Evolutionary conservation across 345 rosid genomes (phyloP).

Genomic region (Jatropha curcas): DNA sequence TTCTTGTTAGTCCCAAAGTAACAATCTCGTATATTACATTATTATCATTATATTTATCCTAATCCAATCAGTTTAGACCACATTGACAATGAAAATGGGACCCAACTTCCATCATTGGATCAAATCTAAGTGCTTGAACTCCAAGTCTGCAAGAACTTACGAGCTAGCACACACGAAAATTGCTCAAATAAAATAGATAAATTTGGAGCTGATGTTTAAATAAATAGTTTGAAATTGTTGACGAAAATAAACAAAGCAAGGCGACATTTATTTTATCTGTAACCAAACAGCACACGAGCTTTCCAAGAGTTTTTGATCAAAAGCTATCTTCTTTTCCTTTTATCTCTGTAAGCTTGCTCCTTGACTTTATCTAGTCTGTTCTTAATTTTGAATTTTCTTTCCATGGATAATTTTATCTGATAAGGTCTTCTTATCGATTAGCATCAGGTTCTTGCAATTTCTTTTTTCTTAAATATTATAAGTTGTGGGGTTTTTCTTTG

Average conservation of each 20-base stretch:
- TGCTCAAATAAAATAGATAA: neutral
- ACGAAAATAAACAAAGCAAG: neutral
- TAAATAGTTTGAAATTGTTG: neutral
- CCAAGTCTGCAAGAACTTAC: neutral
- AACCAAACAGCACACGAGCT: neutral
- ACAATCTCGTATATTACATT: neutral
- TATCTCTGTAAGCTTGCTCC: conserved; percentile 1
- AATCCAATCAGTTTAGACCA: neutral
- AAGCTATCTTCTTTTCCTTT: neutral
- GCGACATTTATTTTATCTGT: conserved; percentile 5
- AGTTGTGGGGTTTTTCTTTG: neutral
- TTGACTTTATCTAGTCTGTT: neutral
- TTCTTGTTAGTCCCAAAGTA: conserved; percentile 5
- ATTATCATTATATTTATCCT: neutral
- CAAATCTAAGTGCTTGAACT: neutral
- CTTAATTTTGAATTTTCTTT: neutral
- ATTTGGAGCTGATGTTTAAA: neutral
- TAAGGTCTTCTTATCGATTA: neutral
- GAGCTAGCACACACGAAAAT: neutral
- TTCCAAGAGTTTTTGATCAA: conserved; percentile 11
- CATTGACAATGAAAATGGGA: neutral
- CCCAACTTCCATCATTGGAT: neutral
- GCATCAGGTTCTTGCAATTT: neutral
- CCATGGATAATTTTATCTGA: no score
- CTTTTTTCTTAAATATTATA: neutral